These are phyloP conservation scores for Mesembryanthemum crystallinum DNA, from an alignment of 148 eudicot genomes.

Conservation along the genomic window DNA sequence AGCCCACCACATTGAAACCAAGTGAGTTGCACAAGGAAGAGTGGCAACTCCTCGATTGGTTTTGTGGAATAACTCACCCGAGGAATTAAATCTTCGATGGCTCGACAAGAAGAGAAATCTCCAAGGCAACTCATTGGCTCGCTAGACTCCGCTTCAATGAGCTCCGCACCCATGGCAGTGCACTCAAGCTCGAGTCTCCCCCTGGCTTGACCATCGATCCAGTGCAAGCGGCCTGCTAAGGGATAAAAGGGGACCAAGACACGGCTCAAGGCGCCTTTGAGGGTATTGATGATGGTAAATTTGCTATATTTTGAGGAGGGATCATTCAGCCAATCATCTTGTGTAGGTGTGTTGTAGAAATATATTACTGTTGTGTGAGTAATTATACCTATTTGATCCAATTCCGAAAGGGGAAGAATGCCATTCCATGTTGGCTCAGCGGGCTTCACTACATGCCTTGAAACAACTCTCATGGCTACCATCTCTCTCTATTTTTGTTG, in stretches of 20 bases:
- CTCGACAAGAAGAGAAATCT: not conserved
- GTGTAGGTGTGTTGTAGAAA: not conserved
- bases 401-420: not conserved
- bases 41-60: not conserved
- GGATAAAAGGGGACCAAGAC: conserved; percentile 19
- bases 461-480: not conserved
- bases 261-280: conserved; percentile 11
- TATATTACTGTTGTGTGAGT: not conserved
- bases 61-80: not conserved
- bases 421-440: not conserved
- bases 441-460: conserved; percentile 6
- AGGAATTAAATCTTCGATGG: not conserved
- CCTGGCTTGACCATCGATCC: not conserved
- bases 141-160: not conserved
- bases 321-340: too few species aligned
- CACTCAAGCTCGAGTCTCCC: not conserved
- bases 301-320: not conserved
- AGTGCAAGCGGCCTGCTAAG: conserved; percentile 10
- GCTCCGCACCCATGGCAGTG: not conserved
- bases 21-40: conserved; percentile 7
- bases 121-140: not conserved
- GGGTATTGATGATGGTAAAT: conserved; percentile 4
- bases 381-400: not conserved
- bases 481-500: not conserved
- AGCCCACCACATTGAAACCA: conserved; percentile 12